Percentiles rank a stretch among this genome's conserved stretches.
Conservation (phyloP, 2,329 filamentous ascomycete species). For the Drechslerella dactyloides region DNA sequence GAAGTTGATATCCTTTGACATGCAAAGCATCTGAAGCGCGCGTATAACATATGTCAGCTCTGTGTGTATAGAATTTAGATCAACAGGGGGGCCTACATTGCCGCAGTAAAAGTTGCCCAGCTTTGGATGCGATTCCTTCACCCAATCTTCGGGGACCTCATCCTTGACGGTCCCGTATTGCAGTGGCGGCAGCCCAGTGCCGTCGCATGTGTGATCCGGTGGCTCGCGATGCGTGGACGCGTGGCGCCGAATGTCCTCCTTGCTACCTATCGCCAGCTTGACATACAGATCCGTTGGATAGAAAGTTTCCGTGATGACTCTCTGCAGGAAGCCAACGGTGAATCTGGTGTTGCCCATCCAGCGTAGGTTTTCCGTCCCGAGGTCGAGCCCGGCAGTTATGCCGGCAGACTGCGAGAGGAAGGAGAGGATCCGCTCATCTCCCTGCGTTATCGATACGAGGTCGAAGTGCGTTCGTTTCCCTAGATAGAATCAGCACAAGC, state of each 20-base stretch:
- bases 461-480: slow-evolving; percentile 74
- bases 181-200: slow-evolving; percentile 71
- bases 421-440: slow-evolving; percentile 74
- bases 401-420: slow-evolving; percentile 91
- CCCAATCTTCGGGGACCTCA: slow-evolving; percentile 77
- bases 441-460: slow-evolving; percentile 85
- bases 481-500: neutral
- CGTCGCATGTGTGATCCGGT: slow-evolving; percentile 41
- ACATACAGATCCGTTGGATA: slow-evolving; percentile 91
- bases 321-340: slow-evolving; percentile 79
- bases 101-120: slow-evolving; percentile 93
- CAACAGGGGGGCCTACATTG: slow-evolving; percentile 67
- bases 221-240: slow-evolving; percentile 56
- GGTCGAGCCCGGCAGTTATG: slow-evolving; percentile 85
- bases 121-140: slow-evolving; percentile 73
- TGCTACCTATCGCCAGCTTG: slow-evolving; percentile 79
- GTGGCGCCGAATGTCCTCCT: slow-evolving; percentile 68
- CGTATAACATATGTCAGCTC: slow-evolving; percentile 1
- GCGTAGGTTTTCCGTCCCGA: slow-evolving; percentile 86
- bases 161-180: slow-evolving; percentile 81
- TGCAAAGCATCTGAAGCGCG: slow-evolving; percentile 75
- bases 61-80: neutral
- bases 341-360: slow-evolving; percentile 93
- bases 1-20: slow-evolving; percentile 86
- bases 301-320: slow-evolving; percentile 74